Conservation (phyloP, 2,329 filamentous ascomycete species). For the Cordyceps militaris region DNA sequence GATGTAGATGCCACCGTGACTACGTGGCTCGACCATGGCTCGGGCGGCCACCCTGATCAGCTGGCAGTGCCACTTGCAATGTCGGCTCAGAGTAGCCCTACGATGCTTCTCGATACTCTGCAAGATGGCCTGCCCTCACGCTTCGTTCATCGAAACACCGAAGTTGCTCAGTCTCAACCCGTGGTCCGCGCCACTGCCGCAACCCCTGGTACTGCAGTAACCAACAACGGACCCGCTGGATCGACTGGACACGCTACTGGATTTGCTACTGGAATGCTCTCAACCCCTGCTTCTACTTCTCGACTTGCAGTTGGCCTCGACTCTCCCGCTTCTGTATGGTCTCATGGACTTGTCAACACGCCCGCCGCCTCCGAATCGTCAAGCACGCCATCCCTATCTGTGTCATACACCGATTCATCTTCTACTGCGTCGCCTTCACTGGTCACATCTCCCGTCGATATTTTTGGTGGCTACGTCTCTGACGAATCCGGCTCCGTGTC, state of each 20-base stretch:
- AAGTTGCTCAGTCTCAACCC: not conserved
- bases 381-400: too few species aligned
- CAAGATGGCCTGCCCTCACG: not conserved
- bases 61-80: too few species aligned
- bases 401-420: not conserved
- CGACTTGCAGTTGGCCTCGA: not conserved
- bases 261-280: not conserved
- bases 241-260: not conserved
- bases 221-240: not conserved
- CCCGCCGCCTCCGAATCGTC: too few species aligned
- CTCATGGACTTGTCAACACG: not conserved
- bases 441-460: not conserved
- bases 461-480: conserved; percentile 1
- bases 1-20: not conserved
- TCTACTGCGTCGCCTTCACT: not conserved
- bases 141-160: conserved; percentile 5
- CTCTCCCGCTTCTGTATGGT: not conserved
- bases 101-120: not conserved
- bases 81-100: not conserved
- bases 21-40: conserved; percentile 8
- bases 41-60: not conserved
- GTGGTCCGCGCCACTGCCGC: not conserved
- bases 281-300: not conserved
- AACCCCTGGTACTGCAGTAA: not conserved
- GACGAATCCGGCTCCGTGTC: not conserved